A percentile compares a stretch with the other conserved stretches of the same genome.
Conservation (phyloP, 1,139 yeast species). For the Scheffersomyces cryptocercus region DNA sequence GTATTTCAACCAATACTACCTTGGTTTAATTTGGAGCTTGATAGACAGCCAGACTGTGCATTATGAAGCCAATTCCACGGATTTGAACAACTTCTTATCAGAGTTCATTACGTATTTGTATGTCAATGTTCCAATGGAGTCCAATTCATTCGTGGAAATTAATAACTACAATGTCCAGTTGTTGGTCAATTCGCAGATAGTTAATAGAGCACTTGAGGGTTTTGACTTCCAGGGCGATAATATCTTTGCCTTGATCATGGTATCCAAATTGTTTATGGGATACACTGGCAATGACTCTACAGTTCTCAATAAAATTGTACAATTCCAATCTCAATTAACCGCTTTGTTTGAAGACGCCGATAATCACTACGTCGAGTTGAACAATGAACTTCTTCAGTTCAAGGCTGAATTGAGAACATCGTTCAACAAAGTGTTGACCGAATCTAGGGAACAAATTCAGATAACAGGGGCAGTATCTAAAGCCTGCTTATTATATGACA, state of each 20-base stretch:
- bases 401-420: slow-evolving; percentile 20
- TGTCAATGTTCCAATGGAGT: slow-evolving; percentile 6
- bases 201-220: slow-evolving; percentile 25
- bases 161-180: slow-evolving; percentile 16
- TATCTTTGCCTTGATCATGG: slow-evolving; percentile 33
- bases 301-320: slow-evolving; percentile 22
- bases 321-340: slow-evolving; percentile 42
- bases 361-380: slow-evolving; percentile 44
- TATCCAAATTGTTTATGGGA: slow-evolving; percentile 26
- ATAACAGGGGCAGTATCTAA: slow-evolving; percentile 24
- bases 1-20: slow-evolving; percentile 30
- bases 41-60: slow-evolving; percentile 36
- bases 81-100: slow-evolving; percentile 34
- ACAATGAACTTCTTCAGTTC: slow-evolving; percentile 33
- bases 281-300: slow-evolving; percentile 11
- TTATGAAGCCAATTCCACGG: slow-evolving; percentile 19
- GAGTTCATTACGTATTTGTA: slow-evolving; percentile 28
- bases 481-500: slow-evolving; percentile 15
- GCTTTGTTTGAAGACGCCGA: slow-evolving; percentile 56
- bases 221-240: slow-evolving; percentile 36
- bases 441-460: slow-evolving; percentile 4
- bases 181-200: slow-evolving; percentile 32
- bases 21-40: slow-evolving; percentile 34
- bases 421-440: slow-evolving; percentile 14
- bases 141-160: slow-evolving; percentile 5